Conservation (phyloP, 192 early-diverging fungal genomes). For the Coemansia sp. region DNA sequence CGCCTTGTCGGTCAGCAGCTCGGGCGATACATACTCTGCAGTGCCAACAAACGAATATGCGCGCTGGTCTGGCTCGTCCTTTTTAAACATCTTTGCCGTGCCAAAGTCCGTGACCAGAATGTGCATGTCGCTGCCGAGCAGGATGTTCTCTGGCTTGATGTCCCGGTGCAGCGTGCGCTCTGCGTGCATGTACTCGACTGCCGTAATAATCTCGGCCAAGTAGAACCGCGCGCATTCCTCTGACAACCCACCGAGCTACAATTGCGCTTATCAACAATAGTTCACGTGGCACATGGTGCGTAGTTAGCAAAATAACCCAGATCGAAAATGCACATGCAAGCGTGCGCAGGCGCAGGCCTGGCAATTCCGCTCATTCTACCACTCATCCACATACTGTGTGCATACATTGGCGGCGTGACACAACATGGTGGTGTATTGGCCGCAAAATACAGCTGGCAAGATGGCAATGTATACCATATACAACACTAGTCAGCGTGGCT, state of each 20-base stretch:
- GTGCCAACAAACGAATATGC: constrained; percentile 96
- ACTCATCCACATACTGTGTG: neutral
- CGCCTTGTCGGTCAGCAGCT: constrained; percentile 85
- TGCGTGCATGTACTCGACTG: constrained; percentile 86
- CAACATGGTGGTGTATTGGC: neutral
- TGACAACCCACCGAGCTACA: constrained; percentile 63
- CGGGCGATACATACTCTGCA: constrained; percentile 98
- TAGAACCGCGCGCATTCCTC: constrained; percentile 80
- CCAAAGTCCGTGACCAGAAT: constrained; percentile 98
- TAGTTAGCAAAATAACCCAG: constrained; percentile 1
- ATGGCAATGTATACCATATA: too few relatives aligned
- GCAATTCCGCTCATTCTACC: neutral
- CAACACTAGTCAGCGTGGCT: too few relatives aligned
- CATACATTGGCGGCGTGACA: neutral
- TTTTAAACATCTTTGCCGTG: constrained; percentile 64
- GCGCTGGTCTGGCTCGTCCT: constrained; percentile 43
- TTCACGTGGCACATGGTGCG: constrained; percentile 2
- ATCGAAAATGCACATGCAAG: constrained; percentile 1
- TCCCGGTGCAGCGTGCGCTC: constrained; percentile 90
- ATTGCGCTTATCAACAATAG: neutral
- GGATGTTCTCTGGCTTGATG: constrained; percentile 94
- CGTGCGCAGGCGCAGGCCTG: neutral
- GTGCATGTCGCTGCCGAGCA: constrained; percentile 86
- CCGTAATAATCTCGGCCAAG: constrained; percentile 79
- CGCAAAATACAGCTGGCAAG: neutral